Percentiles rank a stretch among this genome's conserved stretches.
Evolutionary conservation across 495 filamentous ascomycete genomes (phyloP).

Genomic region (Aspergillus bridgeri): DNA sequence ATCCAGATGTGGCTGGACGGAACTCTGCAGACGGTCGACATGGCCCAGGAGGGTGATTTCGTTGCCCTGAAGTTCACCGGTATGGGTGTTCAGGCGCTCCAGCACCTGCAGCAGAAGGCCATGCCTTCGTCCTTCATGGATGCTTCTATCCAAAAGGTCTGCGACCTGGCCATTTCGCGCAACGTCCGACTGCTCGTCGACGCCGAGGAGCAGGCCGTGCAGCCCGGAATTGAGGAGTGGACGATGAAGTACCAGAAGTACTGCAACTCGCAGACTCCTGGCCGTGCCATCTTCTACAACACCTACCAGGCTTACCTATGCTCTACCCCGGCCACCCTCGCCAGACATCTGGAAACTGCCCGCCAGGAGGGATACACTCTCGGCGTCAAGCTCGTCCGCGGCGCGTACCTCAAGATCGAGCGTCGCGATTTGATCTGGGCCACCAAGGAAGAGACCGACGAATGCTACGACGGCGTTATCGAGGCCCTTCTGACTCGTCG

Average conservation of each 20-base stretch:
- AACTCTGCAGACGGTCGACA: conserved; percentile 70
- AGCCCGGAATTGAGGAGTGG: conserved; percentile 85
- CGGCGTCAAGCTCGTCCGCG: conserved; percentile 88
- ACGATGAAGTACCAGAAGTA: conserved; percentile 74
- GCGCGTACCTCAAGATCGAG: conserved; percentile 83
- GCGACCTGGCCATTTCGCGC: conserved; percentile 66
- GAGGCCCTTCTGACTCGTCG: conserved; percentile 54
- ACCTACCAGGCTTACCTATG: conserved; percentile 87
- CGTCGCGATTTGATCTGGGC: conserved; percentile 74
- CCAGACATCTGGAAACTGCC: conserved; percentile 63
- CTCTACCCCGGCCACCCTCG: conserved; percentile 61
- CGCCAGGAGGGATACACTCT: conserved; percentile 67
- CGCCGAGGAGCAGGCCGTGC: conserved; percentile 80
- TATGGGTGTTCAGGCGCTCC: conserved; percentile 74
- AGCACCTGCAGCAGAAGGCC: conserved; percentile 54
- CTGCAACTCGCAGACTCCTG: conserved; percentile 61
- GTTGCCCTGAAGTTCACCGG: conserved; percentile 91
- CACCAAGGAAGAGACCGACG: conserved; percentile 78
- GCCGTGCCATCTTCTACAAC: conserved; percentile 63
- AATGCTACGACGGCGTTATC: conserved; percentile 59
- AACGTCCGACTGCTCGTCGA: conserved; percentile 80
- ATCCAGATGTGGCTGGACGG: conserved; percentile 71
- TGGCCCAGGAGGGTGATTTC: conserved; percentile 74
- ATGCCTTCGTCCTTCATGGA: conserved; percentile 61
- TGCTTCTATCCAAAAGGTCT: conserved; percentile 69